Evolutionary conservation across 345 rosid species (phyloP), one percentile per base, ranked within the genome.

Genomic region (Gynandropsis gynandra): DNA sequence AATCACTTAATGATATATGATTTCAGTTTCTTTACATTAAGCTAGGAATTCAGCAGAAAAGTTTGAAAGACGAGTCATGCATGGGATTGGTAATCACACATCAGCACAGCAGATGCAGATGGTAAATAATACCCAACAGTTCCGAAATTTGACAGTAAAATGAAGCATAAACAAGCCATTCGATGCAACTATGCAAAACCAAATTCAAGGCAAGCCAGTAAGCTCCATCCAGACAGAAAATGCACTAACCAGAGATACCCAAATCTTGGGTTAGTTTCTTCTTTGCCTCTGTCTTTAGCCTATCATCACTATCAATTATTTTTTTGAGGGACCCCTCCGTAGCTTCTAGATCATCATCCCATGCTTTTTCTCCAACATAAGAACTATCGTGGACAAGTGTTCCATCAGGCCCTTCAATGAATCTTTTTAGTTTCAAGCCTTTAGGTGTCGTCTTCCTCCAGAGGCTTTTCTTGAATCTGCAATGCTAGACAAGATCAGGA

Each of bases 291-390:
- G 70, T 52, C 63, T 66, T 79, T 42, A 89, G 72, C 60, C 61
- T 74, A 31, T 50, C 50, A 68, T 76, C 74, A 39, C 65, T 69
- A 47, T 78, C 81, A 53, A 81, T 81, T 47, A 81, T 69, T 46
- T 72, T 70, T 59, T 77, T 80, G 41, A 80, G 59, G 54, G 68
- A 74, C 42, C 74, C 80, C 42, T 66, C 50, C 15, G 87, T 68
- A 42, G 83, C 56, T 59, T 74, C 71, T 40, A 74, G 72, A 64
- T 75, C 94, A 34, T 86, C 88, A 58, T 76, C 76, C 95, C 95
- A 89, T 45, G 90, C 95, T 76, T 72, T 80, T 78, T 89, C 95
- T 61, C 97, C 97, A 56, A 86, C 87, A 74, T 79, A 89, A 52
- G 88, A 71, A 54, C 70, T 76, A 63, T 89, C 97, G 36, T 74